These are phyloP conservation scores for Ustilago tritici DNA, from an alignment of 1,284 basidiomycete genomes.

Conservation along the genomic window DNA sequence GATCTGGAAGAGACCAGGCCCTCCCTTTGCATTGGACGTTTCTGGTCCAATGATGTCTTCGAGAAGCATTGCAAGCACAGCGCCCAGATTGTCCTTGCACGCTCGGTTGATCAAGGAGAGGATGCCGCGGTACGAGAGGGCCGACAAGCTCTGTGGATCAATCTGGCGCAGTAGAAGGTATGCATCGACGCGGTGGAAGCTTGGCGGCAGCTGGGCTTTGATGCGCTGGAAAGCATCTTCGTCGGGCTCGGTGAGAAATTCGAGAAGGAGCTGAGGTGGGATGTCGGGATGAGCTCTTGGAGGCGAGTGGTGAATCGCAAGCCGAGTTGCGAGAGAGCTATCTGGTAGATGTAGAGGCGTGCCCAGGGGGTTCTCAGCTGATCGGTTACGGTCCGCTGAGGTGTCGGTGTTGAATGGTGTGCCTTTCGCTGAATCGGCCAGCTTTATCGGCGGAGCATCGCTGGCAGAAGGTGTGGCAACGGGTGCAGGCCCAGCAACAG, in stretches of 20 bases:
- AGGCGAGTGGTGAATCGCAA: neutral
- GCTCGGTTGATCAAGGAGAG: constrained; percentile 22
- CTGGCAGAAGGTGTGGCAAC: neutral
- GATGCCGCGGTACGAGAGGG: constrained; percentile 27
- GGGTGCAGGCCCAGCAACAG: constrained; percentile 6
- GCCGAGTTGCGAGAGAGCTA: neutral
- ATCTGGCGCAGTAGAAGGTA: constrained; percentile 36
- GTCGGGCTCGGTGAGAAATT: constrained; percentile 28
- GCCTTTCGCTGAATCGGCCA: neutral
- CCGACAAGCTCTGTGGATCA: constrained; percentile 27
- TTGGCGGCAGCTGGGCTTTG: constrained; percentile 17
- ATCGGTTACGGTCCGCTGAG: neutral
- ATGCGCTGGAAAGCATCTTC: constrained; percentile 6
- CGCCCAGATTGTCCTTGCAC: constrained; percentile 18
- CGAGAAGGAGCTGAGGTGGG: constrained; percentile 14
- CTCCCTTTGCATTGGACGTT: constrained; percentile 12
- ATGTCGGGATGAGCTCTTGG: constrained; percentile 7
- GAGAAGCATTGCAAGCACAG: constrained; percentile 32
- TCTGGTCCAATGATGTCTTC: constrained; percentile 38
- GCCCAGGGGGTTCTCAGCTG: neutral
- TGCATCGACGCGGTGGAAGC: constrained; percentile 32
- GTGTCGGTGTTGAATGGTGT: neutral
- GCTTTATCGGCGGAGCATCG: neutral
- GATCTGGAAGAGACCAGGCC: constrained; percentile 33
- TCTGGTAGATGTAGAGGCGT: constrained; percentile 9